phyloP scores from a whole-genome alignment of 768 basidiomycete species.

The Russula virescens region DNA sequence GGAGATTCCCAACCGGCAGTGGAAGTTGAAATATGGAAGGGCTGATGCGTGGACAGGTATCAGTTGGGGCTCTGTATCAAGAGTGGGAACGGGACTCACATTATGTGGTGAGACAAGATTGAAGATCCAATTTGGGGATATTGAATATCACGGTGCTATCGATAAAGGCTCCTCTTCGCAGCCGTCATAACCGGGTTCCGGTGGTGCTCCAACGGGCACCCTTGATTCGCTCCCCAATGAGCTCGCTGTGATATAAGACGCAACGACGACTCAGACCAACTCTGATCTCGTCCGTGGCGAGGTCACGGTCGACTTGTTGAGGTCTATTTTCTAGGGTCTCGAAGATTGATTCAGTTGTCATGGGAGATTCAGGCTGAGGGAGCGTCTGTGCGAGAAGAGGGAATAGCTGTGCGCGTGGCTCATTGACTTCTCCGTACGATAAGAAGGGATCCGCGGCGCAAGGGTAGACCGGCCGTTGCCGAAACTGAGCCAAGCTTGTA shows the following conservation, averaged over 20 bases:
- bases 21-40: too few species aligned
- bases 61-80: background rate
- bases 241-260: slow-evolving; percentile 69
- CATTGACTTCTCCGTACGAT: slow-evolving; percentile 77
- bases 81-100: background rate
- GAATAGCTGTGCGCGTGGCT: slow-evolving; percentile 65
- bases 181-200: slow-evolving; percentile 67
- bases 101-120: background rate
- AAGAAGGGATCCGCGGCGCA: too few species aligned
- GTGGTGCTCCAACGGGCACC: slow-evolving; percentile 82
- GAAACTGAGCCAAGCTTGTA: too few species aligned
- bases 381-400: slow-evolving; percentile 73
- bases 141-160: slow-evolving; percentile 11
- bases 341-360: slow-evolving; percentile 30
- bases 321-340: slow-evolving; percentile 65
- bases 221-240: slow-evolving; percentile 89
- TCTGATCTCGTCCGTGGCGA: slow-evolving; percentile 68
- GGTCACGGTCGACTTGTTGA: slow-evolving; percentile 57
- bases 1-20: background rate
- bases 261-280: slow-evolving; percentile 66
- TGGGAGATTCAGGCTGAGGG: slow-evolving; percentile 26
- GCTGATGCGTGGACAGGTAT: slow-evolving; percentile 7
- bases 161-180: slow-evolving; percentile 25
- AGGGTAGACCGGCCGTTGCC: too few species aligned
- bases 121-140: slow-evolving; percentile 1